Evolutionary conservation across 2,329 filamentous ascomycete species (phyloP).

Genomic region (Biscogniauxia marginata): DNA sequence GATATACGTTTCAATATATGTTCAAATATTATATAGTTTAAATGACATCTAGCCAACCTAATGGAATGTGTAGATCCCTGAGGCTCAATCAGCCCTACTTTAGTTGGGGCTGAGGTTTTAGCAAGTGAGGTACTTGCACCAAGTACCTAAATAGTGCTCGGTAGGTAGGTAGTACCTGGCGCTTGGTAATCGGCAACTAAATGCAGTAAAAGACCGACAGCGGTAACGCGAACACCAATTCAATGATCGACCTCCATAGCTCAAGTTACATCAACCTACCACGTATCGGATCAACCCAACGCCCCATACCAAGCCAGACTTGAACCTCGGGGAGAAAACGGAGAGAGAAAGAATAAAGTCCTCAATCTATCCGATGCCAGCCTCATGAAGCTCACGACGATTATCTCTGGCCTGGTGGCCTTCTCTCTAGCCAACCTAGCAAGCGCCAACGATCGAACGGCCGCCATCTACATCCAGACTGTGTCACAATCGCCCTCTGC

Average conservation of each 20-base stretch:
- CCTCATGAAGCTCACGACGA: constrained; percentile 41
- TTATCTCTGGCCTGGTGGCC: constrained; percentile 44
- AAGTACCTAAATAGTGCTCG: neutral
- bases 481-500: constrained; percentile 36
- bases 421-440: constrained; percentile 37
- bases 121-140: neutral
- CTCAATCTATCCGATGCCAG: constrained; percentile 11
- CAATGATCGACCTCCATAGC: neutral
- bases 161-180: neutral
- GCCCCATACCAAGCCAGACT: neutral
- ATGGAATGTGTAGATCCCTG: constrained; percentile 1
- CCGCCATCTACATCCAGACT: constrained; percentile 55
- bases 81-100: constrained; percentile 14
- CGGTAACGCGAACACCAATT: neutral
- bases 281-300: too few species aligned
- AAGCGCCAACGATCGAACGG: constrained; percentile 40
- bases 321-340: too few species aligned
- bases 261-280: neutral
- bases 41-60: neutral
- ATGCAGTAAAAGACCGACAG: neutral
- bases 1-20: neutral
- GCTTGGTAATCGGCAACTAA: neutral
- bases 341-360: too few species aligned
- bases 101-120: neutral
- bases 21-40: neutral